A percentile compares a stretch with the other conserved stretches of the same genome.
These are phyloP conservation scores for Sphaerulina musiva DNA, from an alignment of 2,329 filamentous ascomycete genomes.

Conservation along the genomic window DNA sequence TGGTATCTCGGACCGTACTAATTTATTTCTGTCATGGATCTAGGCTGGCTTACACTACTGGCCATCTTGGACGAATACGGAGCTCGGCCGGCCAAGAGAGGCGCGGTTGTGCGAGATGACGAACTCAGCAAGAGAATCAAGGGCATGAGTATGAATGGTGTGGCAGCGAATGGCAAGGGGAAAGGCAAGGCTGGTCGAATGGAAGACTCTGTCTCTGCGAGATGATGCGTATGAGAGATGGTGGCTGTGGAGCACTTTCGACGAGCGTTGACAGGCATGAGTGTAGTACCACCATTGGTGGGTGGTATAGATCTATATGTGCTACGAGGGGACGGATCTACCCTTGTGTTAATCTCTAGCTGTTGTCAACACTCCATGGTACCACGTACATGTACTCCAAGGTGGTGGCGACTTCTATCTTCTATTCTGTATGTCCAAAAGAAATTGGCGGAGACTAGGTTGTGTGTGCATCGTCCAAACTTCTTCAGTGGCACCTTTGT, in stretches of 20 bases:
- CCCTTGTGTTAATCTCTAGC: no score
- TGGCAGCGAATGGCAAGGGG: not conserved
- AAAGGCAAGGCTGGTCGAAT: not conserved
- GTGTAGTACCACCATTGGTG: no score
- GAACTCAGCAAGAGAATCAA: slow-evolving; percentile 29
- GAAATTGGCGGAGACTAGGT: no score
- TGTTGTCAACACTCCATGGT: no score
- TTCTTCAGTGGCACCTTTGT: not conserved
- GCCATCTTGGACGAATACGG: slow-evolving; percentile 82
- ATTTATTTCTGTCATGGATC: slow-evolving; percentile 20
- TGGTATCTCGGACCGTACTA: slow-evolving; percentile 14
- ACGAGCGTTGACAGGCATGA: no score
- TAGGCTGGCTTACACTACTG: slow-evolving; percentile 51
- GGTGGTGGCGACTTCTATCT: no score
- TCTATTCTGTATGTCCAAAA: no score
- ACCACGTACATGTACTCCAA: no score
- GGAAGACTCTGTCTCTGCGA: not conserved
- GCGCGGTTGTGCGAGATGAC: slow-evolving; percentile 20
- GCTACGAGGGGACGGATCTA: no score
- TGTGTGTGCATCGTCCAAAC: no score
- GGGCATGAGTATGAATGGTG: slow-evolving; percentile 12
- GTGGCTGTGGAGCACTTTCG: not conserved
- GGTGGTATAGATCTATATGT: no score
- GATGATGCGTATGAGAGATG: not conserved
- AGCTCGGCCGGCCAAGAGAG: slow-evolving; percentile 66